Evolutionary conservation across 768 basidiomycete genomes (phyloP).

Genomic region (Hericium coralloides): DNA sequence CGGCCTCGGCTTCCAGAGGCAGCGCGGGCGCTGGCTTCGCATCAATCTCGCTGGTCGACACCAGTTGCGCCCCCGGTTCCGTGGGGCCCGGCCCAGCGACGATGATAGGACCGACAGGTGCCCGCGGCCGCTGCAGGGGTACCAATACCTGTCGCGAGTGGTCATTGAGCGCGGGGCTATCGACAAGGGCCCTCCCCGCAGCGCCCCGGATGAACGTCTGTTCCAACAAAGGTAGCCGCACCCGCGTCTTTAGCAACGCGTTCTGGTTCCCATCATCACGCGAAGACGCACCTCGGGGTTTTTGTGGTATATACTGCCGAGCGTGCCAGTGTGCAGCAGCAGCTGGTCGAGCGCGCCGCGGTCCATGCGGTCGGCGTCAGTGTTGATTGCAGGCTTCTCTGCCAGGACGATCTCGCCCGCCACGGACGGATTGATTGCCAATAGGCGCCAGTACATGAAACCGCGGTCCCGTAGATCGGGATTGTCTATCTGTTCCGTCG

Average conservation of each 20-base stretch:
- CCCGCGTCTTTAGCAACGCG: no score
- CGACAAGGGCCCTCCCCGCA: slow-evolving; percentile 68
- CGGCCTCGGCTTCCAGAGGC: slow-evolving; percentile 17
- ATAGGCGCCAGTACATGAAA: slow-evolving; percentile 98
- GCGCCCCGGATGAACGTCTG: slow-evolving; percentile 87
- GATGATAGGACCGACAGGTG: slow-evolving; percentile 31
- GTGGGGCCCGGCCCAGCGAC: slow-evolving; percentile 58
- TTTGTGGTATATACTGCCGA: slow-evolving; percentile 97
- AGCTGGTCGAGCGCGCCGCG: slow-evolving; percentile 93
- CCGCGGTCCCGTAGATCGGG: slow-evolving; percentile 95
- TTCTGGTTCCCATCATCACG: neutral
- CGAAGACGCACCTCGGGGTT: slow-evolving; percentile 69
- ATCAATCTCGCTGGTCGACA: slow-evolving; percentile 17
- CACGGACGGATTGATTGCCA: slow-evolving; percentile 84
- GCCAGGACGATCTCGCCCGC: slow-evolving; percentile 87
- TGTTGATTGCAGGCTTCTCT: slow-evolving; percentile 95
- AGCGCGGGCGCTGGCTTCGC: slow-evolving; percentile 18
- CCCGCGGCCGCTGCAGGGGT: slow-evolving; percentile 45
- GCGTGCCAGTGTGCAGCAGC: slow-evolving; percentile 84
- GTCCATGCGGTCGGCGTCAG: slow-evolving; percentile 96
- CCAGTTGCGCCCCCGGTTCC: slow-evolving; percentile 31
- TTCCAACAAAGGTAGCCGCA: no score
- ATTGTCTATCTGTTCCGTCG: slow-evolving; percentile 96
- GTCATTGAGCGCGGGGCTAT: slow-evolving; percentile 84
- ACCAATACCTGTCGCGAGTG: slow-evolving; percentile 69